Conservation (phyloP, 805 yeast genomes). For the Zygosaccharomyces kombuchaensis region DNA sequence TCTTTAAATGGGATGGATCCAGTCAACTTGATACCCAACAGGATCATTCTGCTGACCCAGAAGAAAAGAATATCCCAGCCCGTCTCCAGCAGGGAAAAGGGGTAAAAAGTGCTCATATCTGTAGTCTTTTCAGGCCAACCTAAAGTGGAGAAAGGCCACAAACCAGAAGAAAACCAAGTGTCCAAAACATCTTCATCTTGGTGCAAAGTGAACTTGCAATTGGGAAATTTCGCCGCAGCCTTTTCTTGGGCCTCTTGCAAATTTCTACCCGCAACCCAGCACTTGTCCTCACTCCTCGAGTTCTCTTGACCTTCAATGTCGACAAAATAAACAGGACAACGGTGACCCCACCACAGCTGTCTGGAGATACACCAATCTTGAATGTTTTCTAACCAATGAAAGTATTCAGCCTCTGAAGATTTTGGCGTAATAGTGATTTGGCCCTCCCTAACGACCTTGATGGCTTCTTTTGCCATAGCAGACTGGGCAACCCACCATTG, state of each 20-base stretch:
- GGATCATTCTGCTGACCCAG: conserved; percentile 98
- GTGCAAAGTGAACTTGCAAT: conserved; percentile 63
- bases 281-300: conserved; percentile 56
- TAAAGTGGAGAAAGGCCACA: conserved; percentile 95
- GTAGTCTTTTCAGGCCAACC: conserved; percentile 87
- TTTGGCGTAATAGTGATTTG: conserved; percentile 78
- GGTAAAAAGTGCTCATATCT: conserved; percentile 76
- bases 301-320: conserved; percentile 68
- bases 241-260: conserved; percentile 79
- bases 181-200: conserved; percentile 98
- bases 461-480: conserved; percentile 83
- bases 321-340: conserved; percentile 93
- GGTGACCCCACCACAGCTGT: conserved; percentile 94
- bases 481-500: conserved; percentile 98
- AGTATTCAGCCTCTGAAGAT: conserved; percentile 86
- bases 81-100: conserved; percentile 92
- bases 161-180: conserved; percentile 97
- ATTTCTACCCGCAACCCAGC: conserved; percentile 89
- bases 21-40: conserved; percentile 84
- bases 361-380: conserved; percentile 99
- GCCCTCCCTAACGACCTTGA: conserved; percentile 79
- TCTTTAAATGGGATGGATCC: conserved; percentile 91
- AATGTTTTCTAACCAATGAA: conserved; percentile 91
- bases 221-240: conserved; percentile 72
- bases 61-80: conserved; percentile 99